Percentiles rank a stretch among this genome's conserved stretches.
phyloP scores from a whole-genome alignment of 176 grass and related monocot genomes.

The Eragrostis nindensis region DNA sequence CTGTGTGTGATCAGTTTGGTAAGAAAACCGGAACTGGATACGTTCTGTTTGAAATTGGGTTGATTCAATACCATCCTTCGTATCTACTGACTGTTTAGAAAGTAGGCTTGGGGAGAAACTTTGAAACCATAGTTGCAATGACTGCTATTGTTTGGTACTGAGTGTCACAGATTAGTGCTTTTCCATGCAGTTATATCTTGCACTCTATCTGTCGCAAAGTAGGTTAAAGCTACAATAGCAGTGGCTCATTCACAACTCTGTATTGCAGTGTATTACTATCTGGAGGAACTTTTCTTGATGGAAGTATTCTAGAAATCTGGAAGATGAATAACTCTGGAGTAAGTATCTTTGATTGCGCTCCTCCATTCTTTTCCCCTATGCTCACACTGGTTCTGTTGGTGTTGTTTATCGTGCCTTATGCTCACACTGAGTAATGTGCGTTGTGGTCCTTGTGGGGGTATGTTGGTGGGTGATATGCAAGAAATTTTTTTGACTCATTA shows the following conservation, averaged over 20 bases:
- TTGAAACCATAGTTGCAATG: background rate
- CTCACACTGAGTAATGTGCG: background rate
- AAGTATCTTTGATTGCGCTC: background rate
- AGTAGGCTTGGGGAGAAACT: background rate
- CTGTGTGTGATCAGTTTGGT: background rate
- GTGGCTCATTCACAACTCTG: conserved; percentile 18
- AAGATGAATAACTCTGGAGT: conserved; percentile 72
- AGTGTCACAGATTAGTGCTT: conserved; percentile 15
- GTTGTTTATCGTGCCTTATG: background rate
- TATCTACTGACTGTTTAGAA: background rate
- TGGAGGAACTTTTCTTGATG: conserved; percentile 66
- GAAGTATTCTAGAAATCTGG: conserved; percentile 60
- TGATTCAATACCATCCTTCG: background rate
- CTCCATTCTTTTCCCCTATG: background rate
- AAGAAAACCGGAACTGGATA: background rate
- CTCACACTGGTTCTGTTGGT: background rate
- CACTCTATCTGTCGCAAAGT: too few relatives aligned
- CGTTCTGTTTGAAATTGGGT: background rate
- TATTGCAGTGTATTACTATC: conserved; percentile 57
- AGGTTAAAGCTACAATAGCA: background rate
- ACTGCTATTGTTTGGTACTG: background rate
- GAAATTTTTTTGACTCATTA: conserved; percentile 5
- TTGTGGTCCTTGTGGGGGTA: background rate
- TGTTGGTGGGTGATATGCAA: background rate
- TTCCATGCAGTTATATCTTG: background rate